Percentiles rank a stretch among this genome's conserved stretches.
Conservation (phyloP, 495 filamentous ascomycete species). For the Xylaria scruposa region DNA sequence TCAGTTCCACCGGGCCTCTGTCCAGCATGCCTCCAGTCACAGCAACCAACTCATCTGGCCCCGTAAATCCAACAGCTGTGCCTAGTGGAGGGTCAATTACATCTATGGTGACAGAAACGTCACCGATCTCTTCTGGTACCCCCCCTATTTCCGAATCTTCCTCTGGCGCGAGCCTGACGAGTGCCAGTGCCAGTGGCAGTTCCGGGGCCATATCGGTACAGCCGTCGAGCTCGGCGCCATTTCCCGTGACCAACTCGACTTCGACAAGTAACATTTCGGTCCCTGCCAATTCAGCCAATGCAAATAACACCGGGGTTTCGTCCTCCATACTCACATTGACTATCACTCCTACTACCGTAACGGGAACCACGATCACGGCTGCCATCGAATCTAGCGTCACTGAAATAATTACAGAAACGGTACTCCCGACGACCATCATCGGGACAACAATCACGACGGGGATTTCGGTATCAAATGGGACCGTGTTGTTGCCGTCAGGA, state of each 20-base stretch:
- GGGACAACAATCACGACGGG: constrained; percentile 6
- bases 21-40: constrained; percentile 3
- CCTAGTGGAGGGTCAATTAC: constrained; percentile 9
- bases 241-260: constrained; percentile 28
- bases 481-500: neutral
- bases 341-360: constrained; percentile 10
- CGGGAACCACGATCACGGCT: constrained; percentile 11
- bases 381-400: constrained; percentile 25
- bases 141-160: neutral
- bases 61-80: neutral
- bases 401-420: constrained; percentile 21
- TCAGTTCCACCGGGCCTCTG: neutral
- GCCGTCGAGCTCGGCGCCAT: constrained; percentile 22
- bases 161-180: constrained; percentile 18
- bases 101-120: neutral
- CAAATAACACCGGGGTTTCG: constrained; percentile 3
- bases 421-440: constrained; percentile 14
- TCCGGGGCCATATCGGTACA: constrained; percentile 17
- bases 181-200: constrained; percentile 7
- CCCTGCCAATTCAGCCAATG: neutral
- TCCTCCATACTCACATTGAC: constrained; percentile 8
- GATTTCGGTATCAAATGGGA: constrained; percentile 13
- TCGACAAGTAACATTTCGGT: neutral
- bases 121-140: constrained; percentile 13
- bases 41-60: neutral